Evolutionary conservation across 1,284 basidiomycete genomes (phyloP), one percentile per base, ranked within the genome.

Genomic region (Leccinum proliferum): DNA sequence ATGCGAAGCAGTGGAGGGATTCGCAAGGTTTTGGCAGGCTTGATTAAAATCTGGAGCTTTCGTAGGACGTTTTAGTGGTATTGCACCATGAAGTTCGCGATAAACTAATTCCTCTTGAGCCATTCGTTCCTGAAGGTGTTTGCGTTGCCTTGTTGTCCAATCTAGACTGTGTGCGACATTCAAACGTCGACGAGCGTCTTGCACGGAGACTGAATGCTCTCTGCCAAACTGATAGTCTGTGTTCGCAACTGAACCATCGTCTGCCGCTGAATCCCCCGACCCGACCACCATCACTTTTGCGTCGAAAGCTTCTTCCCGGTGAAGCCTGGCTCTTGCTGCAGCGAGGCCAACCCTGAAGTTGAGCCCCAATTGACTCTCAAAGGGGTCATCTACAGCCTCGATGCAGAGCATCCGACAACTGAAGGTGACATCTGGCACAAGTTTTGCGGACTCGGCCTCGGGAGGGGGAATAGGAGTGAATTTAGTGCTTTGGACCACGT

Each of bases 361-460:
- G 12, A 92, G 79, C 58, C 88, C 91, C 39, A 98, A 76, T 65
- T 82, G 85, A 29, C 86, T 85, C 76, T 99, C 96, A 62, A 98
- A 85, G 1, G 89, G 85, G 71, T 96, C 92, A 72, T 99, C 96
- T 29, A 88, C 85, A n/a, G 88, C 89, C 74, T 98, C 95, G 5
- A 94, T 73, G 68, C 83, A 84, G 53, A 93, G 66, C 57, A 78
- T 79, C 29, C 84, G 79, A 50, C 96, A 77, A 39, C 77, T 80
- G 60, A 98, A 72, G 3, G 77, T 77, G 52, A 97, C 70, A 55
- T 80, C 78, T 0, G 94, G 94, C 2, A 94, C 75, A 0, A 72
- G 67, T 74, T 94, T 96, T 0, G 93, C 84, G 2, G 76, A 79
- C 73, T 95, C 93, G 0, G 86, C 78, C 43, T 78, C 78, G 0